Evolutionary conservation across 1,284 basidiomycete species (phyloP).

Genomic region (Rhodotorula sp.): DNA sequence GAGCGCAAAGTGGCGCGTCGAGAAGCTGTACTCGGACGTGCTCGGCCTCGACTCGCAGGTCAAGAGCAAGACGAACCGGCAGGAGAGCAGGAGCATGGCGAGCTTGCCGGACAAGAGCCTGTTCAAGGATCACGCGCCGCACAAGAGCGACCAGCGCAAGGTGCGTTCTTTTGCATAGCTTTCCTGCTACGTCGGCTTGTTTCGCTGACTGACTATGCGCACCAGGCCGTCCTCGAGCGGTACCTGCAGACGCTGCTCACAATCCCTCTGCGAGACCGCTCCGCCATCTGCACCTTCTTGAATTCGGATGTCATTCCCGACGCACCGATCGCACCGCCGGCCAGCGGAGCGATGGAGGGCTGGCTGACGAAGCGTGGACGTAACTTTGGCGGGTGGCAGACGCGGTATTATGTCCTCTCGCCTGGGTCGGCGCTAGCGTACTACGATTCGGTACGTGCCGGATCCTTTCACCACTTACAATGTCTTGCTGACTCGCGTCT

Average conservation of each 20-base stretch:
- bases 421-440: constrained; percentile 84
- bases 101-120: constrained; percentile 84
- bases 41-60: constrained; percentile 70
- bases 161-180: constrained; percentile 54
- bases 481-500: too few relatives aligned
- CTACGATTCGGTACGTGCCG: constrained; percentile 82
- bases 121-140: constrained; percentile 95
- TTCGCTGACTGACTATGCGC: neutral
- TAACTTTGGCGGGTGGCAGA: constrained; percentile 91
- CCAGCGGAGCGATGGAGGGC: constrained; percentile 66
- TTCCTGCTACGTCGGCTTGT: neutral
- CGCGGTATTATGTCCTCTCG: constrained; percentile 83
- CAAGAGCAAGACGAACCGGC: constrained; percentile 63
- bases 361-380: constrained; percentile 95
- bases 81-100: constrained; percentile 70
- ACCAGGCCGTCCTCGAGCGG: constrained; percentile 72
- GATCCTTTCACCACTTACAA: constrained; percentile 37
- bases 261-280: constrained; percentile 75
- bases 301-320: constrained; percentile 73
- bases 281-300: constrained; percentile 88
- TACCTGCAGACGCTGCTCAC: constrained; percentile 85
- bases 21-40: constrained; percentile 91
- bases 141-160: constrained; percentile 92
- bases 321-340: constrained; percentile 51
- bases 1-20: constrained; percentile 69